These are phyloP conservation scores for Hymenoscyphus albidus DNA, from an alignment of 2,329 filamentous ascomycete species.

Conservation along the genomic window DNA sequence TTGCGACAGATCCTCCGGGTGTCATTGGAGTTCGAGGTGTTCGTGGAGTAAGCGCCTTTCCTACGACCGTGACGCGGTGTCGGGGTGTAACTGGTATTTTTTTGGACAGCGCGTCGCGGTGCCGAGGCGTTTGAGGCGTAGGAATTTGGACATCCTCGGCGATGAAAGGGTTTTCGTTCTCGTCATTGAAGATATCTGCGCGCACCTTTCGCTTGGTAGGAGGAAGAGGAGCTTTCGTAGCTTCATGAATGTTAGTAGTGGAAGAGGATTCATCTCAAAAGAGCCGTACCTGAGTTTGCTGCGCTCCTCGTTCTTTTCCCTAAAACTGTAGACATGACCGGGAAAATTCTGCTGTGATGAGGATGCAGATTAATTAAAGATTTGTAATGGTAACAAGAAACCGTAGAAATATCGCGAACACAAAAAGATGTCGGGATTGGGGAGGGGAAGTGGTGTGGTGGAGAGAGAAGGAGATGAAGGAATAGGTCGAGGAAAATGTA, in stretches of 20 bases:
- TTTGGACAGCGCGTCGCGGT: conserved; percentile 71
- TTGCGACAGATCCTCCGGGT: conserved; percentile 60
- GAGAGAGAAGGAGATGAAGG: not conserved
- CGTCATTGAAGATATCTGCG: conserved; percentile 51
- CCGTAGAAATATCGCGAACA: conserved; percentile 2
- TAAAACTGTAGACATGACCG: conserved; percentile 38
- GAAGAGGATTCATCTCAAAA: conserved; percentile 11
- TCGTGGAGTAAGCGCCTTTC: conserved; percentile 70
- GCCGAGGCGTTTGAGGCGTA: conserved; percentile 71
- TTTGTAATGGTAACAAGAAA: not conserved
- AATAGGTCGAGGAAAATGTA: not conserved
- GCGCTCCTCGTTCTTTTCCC: conserved; percentile 46
- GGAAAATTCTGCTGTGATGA: conserved; percentile 17
- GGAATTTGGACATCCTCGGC: conserved; percentile 50
- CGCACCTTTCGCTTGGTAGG: conserved; percentile 45
- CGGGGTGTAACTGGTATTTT: conserved; percentile 73
- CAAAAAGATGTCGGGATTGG: not conserved
- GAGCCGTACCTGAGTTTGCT: conserved; percentile 36
- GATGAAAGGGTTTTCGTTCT: conserved; percentile 61
- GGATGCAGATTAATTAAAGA: not conserved
- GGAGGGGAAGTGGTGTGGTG: not conserved
- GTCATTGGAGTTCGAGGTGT: conserved; percentile 74
- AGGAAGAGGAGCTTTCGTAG: conserved; percentile 24
- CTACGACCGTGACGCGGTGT: conserved; percentile 75
- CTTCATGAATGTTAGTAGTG: conserved; percentile 20